phyloP scores from a whole-genome alignment of 169 alveolate species.

The Plasmodium knowlesi region DNA sequence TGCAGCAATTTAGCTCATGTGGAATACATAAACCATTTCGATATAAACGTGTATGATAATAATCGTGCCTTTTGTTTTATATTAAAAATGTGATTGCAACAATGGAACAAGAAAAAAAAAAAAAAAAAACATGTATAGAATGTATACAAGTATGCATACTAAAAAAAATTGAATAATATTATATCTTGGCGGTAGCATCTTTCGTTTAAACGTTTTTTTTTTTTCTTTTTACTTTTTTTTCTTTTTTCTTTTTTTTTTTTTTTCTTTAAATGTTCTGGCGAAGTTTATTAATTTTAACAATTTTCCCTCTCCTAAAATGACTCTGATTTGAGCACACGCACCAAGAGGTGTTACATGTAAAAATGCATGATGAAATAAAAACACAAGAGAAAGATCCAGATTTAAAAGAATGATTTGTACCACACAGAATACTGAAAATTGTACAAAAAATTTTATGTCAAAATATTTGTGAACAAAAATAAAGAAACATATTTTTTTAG shows the following conservation, averaged over 20 bases:
- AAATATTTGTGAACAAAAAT: neutral
- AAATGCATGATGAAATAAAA: neutral
- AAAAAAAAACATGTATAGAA: neutral
- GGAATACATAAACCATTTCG: neutral
- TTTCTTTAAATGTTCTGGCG: neutral
- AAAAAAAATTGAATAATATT: neutral
- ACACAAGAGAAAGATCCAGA: neutral
- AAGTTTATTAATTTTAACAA: neutral
- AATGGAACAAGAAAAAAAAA: neutral
- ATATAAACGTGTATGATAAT: neutral
- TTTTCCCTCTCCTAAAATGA: neutral
- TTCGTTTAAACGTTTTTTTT: too few relatives aligned
- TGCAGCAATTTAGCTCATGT: neutral
- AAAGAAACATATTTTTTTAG: neutral
- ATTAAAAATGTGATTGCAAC: neutral
- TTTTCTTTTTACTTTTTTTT: too few relatives aligned
- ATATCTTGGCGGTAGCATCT: neutral
- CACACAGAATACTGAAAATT: neutral
- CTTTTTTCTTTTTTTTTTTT: too few relatives aligned
- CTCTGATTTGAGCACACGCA: neutral
- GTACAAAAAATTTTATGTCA: neutral
- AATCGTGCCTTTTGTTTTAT: neutral
- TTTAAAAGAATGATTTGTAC: neutral
- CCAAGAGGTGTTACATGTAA: neutral
- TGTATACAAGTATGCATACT: neutral